phyloP scores from a whole-genome alignment of 495 filamentous ascomycete genomes.

The Letharia columbiana region DNA sequence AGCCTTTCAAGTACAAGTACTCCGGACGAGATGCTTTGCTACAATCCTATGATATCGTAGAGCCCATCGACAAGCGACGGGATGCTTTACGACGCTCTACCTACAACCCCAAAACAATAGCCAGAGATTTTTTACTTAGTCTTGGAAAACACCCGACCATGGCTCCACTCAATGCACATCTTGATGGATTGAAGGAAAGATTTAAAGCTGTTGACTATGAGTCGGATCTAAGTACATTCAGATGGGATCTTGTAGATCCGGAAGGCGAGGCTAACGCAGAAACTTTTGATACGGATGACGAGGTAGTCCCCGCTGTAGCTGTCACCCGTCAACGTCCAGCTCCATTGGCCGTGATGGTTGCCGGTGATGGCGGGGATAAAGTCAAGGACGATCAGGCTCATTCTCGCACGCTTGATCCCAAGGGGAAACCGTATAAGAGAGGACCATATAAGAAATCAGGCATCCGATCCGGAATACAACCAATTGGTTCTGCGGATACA shows the following conservation, averaged over 20 bases:
- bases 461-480: not conserved
- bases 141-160: slow-evolving; percentile 52
- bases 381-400: not conserved
- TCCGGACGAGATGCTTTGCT: slow-evolving; percentile 7
- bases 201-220: slow-evolving; percentile 35
- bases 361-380: not conserved
- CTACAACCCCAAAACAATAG: slow-evolving; percentile 57
- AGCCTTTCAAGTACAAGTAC: slow-evolving; percentile 3
- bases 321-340: slow-evolving; percentile 9
- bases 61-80: slow-evolving; percentile 34
- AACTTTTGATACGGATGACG: slow-evolving; percentile 14
- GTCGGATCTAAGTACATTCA: slow-evolving; percentile 52
- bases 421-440: not conserved
- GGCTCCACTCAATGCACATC: slow-evolving; percentile 49
- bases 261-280: slow-evolving; percentile 6
- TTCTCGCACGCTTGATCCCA: not conserved
- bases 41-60: slow-evolving; percentile 29
- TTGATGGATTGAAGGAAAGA: slow-evolving; percentile 38
- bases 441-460: not conserved
- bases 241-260: slow-evolving; percentile 63
- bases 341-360: slow-evolving; percentile 1
- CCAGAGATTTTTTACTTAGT: slow-evolving; percentile 54
- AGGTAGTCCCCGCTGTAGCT: not conserved
- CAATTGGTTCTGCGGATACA: not conserved
- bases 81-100: slow-evolving; percentile 36